Base-by-base conservation (phyloP, 164 flowering plant genomes). In the grape (Vitis vinifera) region DNA sequence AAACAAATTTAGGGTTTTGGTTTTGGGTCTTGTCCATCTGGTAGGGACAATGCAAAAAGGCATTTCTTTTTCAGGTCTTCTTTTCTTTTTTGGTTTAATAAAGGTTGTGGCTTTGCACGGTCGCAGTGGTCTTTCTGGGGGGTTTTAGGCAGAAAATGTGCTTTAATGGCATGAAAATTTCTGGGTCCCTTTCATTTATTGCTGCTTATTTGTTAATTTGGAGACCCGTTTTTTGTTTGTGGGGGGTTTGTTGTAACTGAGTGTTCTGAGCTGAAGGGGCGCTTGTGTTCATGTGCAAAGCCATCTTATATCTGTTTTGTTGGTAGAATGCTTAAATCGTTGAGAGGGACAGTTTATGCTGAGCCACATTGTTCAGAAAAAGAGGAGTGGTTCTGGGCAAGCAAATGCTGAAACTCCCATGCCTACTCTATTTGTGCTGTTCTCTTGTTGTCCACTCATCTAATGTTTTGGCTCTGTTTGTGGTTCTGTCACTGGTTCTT, bases 151-250 rank as follows among this genome's bases (percentile, higher is more conserved):
- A 30, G 27, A 2, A 29, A n/a, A 2, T 56, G 37, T 53, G 52
- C 61, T 59, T 60, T 58, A 12, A 50, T 23, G 62, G 53, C 23
- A 17, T 29, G 51, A 60, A 65, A 47, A n/a, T 72, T 71, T 51
- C 56, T 65, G 82, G 78, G 70, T 63, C 71, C 77, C 67, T 67
- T 31, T 61, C 55, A 68, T 73, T 73, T 53, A 66, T 47, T 60
- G 57, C 51, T 7, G 15, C 59, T 48, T 10, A 15, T 60, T n/a
- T 67, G 55, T 17, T 7, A 13, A 17, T 63, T 53, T 27, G 66
- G 55, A 67, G 50, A 19, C 66, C 73, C 68, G 63, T 70, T 73
- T 71, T 67, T 61, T 65, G 10, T 31, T 67, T 19, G 67, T 68
- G 53, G 5, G 65, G 65, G 63, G 56, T 51, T 59, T 52, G 65